Evolutionary conservation across 2,329 filamentous ascomycete genomes (phyloP).

Genomic region (Fusarium sp.): DNA sequence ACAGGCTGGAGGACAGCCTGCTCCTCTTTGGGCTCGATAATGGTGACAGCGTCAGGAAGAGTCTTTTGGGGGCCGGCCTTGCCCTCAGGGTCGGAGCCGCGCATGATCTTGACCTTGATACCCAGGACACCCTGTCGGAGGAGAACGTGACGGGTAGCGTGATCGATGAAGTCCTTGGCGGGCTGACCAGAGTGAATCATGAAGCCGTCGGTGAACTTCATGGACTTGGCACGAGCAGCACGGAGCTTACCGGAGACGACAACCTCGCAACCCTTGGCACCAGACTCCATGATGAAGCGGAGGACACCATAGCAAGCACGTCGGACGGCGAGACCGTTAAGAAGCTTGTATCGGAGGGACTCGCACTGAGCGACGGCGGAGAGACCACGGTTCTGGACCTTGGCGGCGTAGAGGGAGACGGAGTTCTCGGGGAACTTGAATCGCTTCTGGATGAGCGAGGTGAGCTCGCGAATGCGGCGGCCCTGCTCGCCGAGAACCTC

Average conservation of each 20-base stretch:
- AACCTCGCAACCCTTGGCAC: conserved; percentile 99
- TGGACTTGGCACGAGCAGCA: conserved; percentile 98
- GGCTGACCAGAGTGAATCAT: conserved; percentile 99
- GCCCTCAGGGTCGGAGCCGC: conserved; percentile 98
- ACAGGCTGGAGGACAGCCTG: conserved; percentile 91
- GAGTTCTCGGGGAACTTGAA: conserved; percentile 99
- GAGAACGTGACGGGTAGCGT: conserved; percentile 97
- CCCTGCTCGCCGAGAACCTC: conserved; percentile 99
- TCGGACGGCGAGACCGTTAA: conserved; percentile 98
- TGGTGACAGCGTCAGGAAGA: conserved; percentile 97
- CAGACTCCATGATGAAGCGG: conserved; percentile 99
- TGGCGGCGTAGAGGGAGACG: conserved; percentile 99
- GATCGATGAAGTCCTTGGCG: conserved; percentile 99
- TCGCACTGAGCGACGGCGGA: conserved; percentile 99
- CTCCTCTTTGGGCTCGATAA: conserved; percentile 99
- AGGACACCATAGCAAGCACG: conserved; percentile 99
- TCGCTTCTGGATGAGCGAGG: conserved; percentile 99
- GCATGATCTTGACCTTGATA: conserved; percentile 99
- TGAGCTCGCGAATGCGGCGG: conserved; percentile 99
- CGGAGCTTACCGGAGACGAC: conserved; percentile 99
- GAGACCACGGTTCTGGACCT: conserved; percentile 99
- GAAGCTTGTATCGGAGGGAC: conserved; percentile 99
- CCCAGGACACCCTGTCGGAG: conserved; percentile 99
- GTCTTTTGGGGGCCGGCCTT: conserved; percentile 98
- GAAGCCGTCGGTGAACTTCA: conserved; percentile 99